Percentiles rank a stretch among this genome's conserved stretches.
Conservation (phyloP, 345 rosid species). For the Durio zibethinus region DNA sequence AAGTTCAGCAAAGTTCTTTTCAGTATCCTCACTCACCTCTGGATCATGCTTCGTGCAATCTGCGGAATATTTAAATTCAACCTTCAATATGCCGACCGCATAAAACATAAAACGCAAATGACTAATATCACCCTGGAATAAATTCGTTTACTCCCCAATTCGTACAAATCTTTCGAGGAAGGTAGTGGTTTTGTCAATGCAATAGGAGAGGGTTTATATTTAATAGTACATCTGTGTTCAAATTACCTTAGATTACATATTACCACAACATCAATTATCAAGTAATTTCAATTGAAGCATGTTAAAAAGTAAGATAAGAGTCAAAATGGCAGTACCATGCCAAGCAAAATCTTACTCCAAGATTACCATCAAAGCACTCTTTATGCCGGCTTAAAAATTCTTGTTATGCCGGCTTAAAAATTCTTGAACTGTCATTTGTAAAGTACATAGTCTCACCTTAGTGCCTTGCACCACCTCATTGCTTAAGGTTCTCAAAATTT, state of each 20-base stretch:
- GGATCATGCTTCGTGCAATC: conserved; percentile 88
- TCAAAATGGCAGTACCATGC: neutral
- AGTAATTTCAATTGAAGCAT: neutral
- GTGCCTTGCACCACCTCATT: neutral
- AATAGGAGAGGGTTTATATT: neutral
- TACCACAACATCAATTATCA: neutral
- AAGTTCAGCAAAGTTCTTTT: conserved; percentile 73
- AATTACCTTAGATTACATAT: neutral
- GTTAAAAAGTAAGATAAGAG: neutral
- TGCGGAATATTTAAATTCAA: conserved; percentile 19
- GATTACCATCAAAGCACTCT: neutral
- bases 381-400: neutral
- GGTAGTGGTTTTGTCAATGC: neutral
- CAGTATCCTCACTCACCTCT: conserved; percentile 76
- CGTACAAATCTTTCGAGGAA: no score
- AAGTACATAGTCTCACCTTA: neutral
- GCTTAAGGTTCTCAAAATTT: no score
- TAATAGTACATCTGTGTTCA: neutral
- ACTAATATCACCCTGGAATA: neutral
- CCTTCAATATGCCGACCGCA: neutral
- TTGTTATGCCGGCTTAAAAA: no score
- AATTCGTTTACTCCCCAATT: neutral
- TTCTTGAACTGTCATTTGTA: neutral
- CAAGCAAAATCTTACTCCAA: neutral
- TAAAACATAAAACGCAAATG: neutral